These are phyloP conservation scores for Rhipidocladum racemiflorum DNA, from an alignment of 176 grass and related monocot genomes.

Conservation along the genomic window DNA sequence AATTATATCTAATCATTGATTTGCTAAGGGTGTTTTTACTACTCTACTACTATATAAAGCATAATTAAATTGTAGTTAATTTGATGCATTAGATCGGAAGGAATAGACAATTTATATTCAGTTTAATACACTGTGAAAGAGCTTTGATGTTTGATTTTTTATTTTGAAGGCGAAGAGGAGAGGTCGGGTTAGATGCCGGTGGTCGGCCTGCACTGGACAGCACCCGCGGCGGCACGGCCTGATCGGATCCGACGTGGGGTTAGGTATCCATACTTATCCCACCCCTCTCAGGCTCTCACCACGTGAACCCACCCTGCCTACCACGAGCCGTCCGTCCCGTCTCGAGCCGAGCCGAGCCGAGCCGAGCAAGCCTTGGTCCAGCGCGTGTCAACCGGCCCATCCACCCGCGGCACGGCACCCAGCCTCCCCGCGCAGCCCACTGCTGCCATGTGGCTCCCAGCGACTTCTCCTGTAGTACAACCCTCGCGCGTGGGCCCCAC, in stretches of 20 bases:
- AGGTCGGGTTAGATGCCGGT: background rate
- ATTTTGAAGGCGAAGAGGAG: too few species aligned
- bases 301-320: background rate
- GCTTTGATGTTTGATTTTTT: too few species aligned
- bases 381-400: background rate
- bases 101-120: too few species aligned
- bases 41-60: too few species aligned
- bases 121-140: too few species aligned
- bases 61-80: too few species aligned
- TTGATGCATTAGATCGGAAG: too few species aligned
- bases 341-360: background rate
- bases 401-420: background rate
- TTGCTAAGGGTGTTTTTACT: too few species aligned
- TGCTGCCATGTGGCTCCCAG: background rate
- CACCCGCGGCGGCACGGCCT: background rate
- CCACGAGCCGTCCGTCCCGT: background rate
- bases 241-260: conserved; percentile 1
- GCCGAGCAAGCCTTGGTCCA: background rate
- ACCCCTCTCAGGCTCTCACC: background rate
- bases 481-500: background rate
- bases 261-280: conserved; percentile 15
- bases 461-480: too few species aligned
- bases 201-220: background rate
- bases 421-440: background rate
- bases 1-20: too few species aligned